Percentiles rank a stretch among this genome's conserved stretches.
phyloP scores from a whole-genome alignment of 2,329 filamentous ascomycete genomes.

The Colletotrichum zoysiae region DNA sequence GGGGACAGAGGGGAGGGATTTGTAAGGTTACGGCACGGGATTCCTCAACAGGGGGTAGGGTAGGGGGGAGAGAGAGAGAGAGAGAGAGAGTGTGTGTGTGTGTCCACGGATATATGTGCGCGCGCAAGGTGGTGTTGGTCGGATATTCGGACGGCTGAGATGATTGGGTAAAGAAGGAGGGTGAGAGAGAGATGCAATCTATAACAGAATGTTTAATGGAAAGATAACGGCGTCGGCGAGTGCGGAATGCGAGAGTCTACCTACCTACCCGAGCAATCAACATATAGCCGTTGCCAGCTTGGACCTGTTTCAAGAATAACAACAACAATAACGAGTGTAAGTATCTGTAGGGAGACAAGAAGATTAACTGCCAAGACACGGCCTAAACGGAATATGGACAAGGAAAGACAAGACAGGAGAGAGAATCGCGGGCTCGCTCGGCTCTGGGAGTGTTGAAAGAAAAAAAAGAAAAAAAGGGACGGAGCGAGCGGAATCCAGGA shows the following conservation, averaged over 20 bases:
- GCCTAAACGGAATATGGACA: constrained; percentile 9
- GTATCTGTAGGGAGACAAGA: constrained; percentile 2
- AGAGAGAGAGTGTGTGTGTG: neutral
- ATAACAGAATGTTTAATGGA: neutral
- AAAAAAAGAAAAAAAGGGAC: neutral
- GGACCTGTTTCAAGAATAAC: constrained; percentile 2
- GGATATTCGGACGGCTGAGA: constrained; percentile 15
- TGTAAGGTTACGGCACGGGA: neutral
- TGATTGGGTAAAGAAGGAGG: neutral
- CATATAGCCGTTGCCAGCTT: neutral
- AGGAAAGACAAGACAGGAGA: constrained; percentile 3
- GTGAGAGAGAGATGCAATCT: neutral
- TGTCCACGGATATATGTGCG: too few relatives aligned
- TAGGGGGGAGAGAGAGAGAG: neutral
- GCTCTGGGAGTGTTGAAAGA: neutral
- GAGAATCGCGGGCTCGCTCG: neutral
- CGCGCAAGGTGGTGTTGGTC: constrained; percentile 1
- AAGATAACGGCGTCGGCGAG: constrained; percentile 11
- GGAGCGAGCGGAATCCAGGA: constrained; percentile 36
- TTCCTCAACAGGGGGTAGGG: neutral
- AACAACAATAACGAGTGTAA: neutral
- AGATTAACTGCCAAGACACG: constrained; percentile 30
- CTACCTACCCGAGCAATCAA: constrained; percentile 10
- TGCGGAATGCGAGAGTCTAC: neutral
- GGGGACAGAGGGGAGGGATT: neutral